These are phyloP conservation scores for Boletus pseudo-olivaceus DNA, from an alignment of 768 basidiomycete genomes.

Conservation along the genomic window DNA sequence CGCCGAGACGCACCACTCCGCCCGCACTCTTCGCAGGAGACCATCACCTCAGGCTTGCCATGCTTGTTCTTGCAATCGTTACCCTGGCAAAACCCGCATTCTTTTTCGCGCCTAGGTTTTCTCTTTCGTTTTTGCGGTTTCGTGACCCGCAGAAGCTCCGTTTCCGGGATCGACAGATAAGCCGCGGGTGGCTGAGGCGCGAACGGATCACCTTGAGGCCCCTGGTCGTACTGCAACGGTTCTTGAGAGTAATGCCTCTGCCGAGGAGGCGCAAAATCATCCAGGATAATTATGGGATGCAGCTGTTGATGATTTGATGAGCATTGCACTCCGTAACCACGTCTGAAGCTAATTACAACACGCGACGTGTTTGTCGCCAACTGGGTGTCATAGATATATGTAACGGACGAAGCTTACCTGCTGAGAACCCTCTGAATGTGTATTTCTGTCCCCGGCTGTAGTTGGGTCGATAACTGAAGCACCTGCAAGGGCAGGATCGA, in stretches of 20 bases:
- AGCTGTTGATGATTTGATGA: conserved; percentile 23
- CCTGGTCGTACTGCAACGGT: conserved; percentile 59
- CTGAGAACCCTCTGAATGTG: conserved; percentile 10
- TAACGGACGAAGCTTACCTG: conserved; percentile 38
- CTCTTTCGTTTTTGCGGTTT: conserved; percentile 48
- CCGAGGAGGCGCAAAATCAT: conserved; percentile 15
- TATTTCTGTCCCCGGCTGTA: conserved; percentile 34
- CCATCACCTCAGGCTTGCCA: conserved; percentile 61
- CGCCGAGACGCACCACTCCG: conserved; percentile 60
- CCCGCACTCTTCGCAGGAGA: conserved; percentile 79
- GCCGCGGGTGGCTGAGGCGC: conserved; percentile 58
- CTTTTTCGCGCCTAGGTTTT: conserved; percentile 49
- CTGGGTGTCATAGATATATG: conserved; percentile 13
- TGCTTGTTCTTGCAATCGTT: conserved; percentile 55
- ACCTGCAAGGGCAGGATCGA: conserved; percentile 70
- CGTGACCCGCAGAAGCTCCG: conserved; percentile 38
- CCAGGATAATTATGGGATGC: conserved; percentile 30
- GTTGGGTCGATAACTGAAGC: conserved; percentile 49
- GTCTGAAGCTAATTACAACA: conserved; percentile 41
- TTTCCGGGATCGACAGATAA: conserved; percentile 47
- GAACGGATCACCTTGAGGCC: conserved; percentile 81
- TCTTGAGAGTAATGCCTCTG: conserved; percentile 28
- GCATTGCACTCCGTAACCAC: conserved; percentile 17
- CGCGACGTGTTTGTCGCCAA: conserved; percentile 64
- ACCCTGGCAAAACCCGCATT: conserved; percentile 80